These are phyloP conservation scores for Salix koriyanagi DNA, from an alignment of 345 rosid genomes.

Conservation along the genomic window DNA sequence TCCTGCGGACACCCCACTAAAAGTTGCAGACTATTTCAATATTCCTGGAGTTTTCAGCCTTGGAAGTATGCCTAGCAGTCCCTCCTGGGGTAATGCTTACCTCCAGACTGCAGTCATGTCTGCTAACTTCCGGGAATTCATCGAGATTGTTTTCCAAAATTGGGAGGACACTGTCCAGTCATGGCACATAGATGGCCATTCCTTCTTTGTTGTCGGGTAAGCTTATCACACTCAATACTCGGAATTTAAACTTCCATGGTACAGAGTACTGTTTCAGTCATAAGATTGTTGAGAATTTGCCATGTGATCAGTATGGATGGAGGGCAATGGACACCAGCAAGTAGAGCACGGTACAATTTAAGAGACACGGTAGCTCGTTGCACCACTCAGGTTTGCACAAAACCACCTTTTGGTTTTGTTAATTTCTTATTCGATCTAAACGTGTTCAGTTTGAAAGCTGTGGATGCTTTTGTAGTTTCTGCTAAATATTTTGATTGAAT, in stretches of 20 bases:
- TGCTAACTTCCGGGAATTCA: conserved; percentile 59
- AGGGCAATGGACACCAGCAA: conserved; percentile 66
- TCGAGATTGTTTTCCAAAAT: conserved; percentile 77
- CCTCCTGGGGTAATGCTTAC: conserved; percentile 56
- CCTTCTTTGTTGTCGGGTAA: conserved; percentile 88
- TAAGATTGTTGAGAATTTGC: background rate
- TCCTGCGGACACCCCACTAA: conserved; percentile 78
- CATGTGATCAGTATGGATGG: conserved; percentile 56
- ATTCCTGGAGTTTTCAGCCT: conserved; percentile 65
- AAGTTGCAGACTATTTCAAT: conserved; percentile 79
- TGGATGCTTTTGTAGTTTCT: background rate
- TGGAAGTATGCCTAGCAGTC: conserved; percentile 62
- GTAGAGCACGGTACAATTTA: conserved; percentile 49
- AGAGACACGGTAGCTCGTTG: conserved; percentile 60
- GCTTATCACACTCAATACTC: background rate
- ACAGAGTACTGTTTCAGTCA: background rate
- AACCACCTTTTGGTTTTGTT: no score
- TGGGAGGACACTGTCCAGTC: conserved; percentile 67
- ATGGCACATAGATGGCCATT: conserved; percentile 86
- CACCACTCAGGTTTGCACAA: conserved; percentile 51
- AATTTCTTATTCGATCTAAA: no score
- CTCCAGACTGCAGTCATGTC: conserved; percentile 81
- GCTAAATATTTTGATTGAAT: background rate
- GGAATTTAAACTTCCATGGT: background rate
- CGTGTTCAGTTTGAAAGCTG: no score